A percentile compares a stretch with the other conserved stretches of the same genome.
Evolutionary conservation across 345 rosid species (phyloP).

Genomic region (Gossypium rotundifolium): DNA sequence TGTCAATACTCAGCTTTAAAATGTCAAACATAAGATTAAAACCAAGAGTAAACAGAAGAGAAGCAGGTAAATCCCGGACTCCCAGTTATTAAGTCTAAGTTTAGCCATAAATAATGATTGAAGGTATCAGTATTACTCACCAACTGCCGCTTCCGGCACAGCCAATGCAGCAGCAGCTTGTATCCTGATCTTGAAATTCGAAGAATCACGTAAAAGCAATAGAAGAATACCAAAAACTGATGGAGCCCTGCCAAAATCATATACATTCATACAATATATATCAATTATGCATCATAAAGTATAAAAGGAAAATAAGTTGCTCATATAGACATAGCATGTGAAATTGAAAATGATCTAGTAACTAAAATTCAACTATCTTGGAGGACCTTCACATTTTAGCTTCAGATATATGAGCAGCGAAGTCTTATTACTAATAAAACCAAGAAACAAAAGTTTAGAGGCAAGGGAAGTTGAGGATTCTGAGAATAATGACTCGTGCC

Average conservation of each 20-base stretch:
- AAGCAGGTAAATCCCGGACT: background rate
- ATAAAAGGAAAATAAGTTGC: conserved; percentile 7
- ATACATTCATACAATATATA: background rate
- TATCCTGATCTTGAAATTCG: conserved; percentile 90
- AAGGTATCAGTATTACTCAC: conserved; percentile 34
- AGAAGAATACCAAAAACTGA: conserved; percentile 78
- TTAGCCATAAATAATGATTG: background rate
- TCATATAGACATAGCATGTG: background rate
- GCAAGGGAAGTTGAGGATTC: background rate
- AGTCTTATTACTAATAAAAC: background rate
- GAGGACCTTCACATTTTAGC: background rate
- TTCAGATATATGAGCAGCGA: background rate
- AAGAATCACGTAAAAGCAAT: conserved; percentile 77
- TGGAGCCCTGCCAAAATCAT: conserved; percentile 64
- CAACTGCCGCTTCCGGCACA: conserved; percentile 57
- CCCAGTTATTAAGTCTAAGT: background rate
- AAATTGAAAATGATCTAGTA: background rate
- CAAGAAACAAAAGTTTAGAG: background rate
- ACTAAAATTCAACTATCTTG: background rate
- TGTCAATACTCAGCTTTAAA: conserved; percentile 5
- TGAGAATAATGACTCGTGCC: background rate
- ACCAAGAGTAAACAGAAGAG: background rate
- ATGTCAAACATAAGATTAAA: background rate
- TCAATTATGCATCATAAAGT: background rate
- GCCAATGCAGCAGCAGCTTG: conserved; percentile 97